These are phyloP conservation scores for Schizonepeta tenuifolia DNA, from an alignment of 257 asterid genomes.

Conservation along the genomic window DNA sequence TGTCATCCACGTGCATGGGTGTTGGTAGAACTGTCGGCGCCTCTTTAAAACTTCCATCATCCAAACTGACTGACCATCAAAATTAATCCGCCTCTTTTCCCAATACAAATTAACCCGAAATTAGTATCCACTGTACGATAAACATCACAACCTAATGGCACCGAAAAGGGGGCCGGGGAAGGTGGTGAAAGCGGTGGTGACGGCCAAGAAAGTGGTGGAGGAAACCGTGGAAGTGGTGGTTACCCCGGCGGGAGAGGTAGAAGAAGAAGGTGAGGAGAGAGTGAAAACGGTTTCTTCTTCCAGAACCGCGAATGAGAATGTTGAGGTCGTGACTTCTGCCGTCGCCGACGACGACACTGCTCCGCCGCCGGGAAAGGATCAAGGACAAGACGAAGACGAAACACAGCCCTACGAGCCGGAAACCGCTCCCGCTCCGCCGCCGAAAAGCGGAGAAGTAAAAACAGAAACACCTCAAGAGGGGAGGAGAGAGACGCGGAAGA, in stretches of 20 bases:
- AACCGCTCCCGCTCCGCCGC: conserved; percentile 42
- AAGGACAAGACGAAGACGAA: conserved; percentile 32
- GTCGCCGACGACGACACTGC: conserved; percentile 17
- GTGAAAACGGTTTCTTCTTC: conserved; percentile 40
- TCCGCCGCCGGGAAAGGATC: conserved; percentile 11
- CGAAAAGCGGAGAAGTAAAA: background rate
- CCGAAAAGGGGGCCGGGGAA: conserved; percentile 65
- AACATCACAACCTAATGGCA: conserved; percentile 45
- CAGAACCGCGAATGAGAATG: conserved; percentile 38
- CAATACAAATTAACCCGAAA: background rate
- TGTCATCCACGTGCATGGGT: conserved; percentile 48
- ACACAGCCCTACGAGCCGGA: conserved; percentile 39
- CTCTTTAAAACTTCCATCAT: conserved; percentile 16
- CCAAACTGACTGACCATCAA: no score
- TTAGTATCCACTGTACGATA: background rate
- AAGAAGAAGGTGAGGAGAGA: background rate
- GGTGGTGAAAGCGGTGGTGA: conserved; percentile 48
- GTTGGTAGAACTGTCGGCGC: conserved; percentile 21
- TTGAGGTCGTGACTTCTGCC: conserved; percentile 42
- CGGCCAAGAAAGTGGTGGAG: conserved; percentile 59
- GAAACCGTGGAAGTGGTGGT: conserved; percentile 62
- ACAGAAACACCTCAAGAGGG: conserved; percentile 19
- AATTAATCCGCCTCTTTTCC: no score
- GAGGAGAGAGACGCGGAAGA: conserved; percentile 20
- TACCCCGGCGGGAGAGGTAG: conserved; percentile 35